Evolutionary conservation across 2,329 filamentous ascomycete species (phyloP).

Genomic region (Fusarium globosum): DNA sequence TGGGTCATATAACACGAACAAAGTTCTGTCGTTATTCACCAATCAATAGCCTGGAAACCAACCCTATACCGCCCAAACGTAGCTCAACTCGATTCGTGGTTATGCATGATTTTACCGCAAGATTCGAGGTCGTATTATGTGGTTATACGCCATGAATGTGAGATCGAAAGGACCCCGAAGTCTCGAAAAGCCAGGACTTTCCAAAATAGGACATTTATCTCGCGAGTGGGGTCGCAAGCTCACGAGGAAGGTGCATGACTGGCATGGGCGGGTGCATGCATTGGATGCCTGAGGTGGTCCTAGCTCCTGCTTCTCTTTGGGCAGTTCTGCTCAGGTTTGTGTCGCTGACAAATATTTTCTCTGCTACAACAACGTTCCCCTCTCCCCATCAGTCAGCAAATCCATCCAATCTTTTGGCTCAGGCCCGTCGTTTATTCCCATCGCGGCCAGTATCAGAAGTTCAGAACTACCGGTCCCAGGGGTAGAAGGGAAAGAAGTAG

Average conservation of each 20-base stretch:
- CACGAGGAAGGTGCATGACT: conserved; percentile 3
- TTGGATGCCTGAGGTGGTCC: conserved; percentile 20
- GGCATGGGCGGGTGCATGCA: neutral
- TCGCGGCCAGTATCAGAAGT: conserved; percentile 16
- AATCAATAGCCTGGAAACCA: neutral
- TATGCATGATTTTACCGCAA: neutral
- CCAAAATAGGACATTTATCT: conserved; percentile 19
- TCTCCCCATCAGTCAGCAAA: conserved; percentile 38
- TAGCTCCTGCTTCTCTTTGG: conserved; percentile 21
- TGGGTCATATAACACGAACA: neutral
- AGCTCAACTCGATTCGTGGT: neutral
- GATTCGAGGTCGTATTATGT: conserved; percentile 11
- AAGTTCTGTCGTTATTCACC: neutral
- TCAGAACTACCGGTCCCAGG: conserved; percentile 3
- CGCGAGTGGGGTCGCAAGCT: conserved; percentile 14
- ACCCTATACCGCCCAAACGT: neutral
- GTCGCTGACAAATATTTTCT: conserved; percentile 45
- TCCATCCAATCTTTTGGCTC: conserved; percentile 17
- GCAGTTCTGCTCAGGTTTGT: neutral
- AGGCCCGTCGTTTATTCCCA: conserved; percentile 26
- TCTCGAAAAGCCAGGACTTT: conserved; percentile 1
- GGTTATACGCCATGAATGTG: neutral
- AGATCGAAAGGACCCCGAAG: conserved; percentile 12
- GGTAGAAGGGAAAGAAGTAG: neutral
- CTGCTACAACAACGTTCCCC: conserved; percentile 36